Percentiles rank a stretch among this genome's conserved stretches.
Evolutionary conservation across 2,329 filamentous ascomycete species (phyloP).

Genomic region (Coniochaeta sp.): DNA sequence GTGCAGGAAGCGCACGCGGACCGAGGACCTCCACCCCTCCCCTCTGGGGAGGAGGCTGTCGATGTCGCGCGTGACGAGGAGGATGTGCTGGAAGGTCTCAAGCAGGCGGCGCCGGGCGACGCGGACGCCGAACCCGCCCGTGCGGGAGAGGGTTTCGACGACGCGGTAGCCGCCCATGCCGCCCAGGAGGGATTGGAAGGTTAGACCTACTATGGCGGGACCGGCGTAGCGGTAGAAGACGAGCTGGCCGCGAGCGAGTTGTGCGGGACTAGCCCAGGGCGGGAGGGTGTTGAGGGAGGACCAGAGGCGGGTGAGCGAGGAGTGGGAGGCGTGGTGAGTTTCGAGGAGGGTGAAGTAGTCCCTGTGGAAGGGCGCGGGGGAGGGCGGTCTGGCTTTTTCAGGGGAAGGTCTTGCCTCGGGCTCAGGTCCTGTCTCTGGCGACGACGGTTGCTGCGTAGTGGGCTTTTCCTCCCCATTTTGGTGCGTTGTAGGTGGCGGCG

Average conservation of each 20-base stretch:
- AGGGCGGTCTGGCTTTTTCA: too few species aligned
- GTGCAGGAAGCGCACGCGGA: slow-evolving; percentile 64
- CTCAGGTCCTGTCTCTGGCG: neutral
- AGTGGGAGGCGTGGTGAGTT: slow-evolving; percentile 49
- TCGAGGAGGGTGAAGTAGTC: slow-evolving; percentile 42
- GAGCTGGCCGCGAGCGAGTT: slow-evolving; percentile 66
- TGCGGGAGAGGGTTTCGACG: slow-evolving; percentile 66
- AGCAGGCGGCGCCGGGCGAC: slow-evolving; percentile 56
- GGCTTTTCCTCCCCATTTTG: neutral
- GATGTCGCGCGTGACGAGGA: slow-evolving; percentile 61
- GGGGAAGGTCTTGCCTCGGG: neutral
- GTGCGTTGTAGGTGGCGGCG: slow-evolving; percentile 22
- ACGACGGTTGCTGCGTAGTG: too few species aligned
- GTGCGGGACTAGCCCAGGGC: slow-evolving; percentile 71
- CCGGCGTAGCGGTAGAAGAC: slow-evolving; percentile 72
- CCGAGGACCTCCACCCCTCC: slow-evolving; percentile 54
- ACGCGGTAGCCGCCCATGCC: slow-evolving; percentile 66
- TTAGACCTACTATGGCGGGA: slow-evolving; percentile 55
- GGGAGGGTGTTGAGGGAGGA: slow-evolving; percentile 59
- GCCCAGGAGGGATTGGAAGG: slow-evolving; percentile 60
- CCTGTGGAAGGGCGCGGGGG: slow-evolving; percentile 41
- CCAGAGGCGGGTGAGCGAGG: slow-evolving; percentile 54
- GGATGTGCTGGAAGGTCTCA: slow-evolving; percentile 69
- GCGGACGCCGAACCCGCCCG: slow-evolving; percentile 64
- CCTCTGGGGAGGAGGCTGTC: slow-evolving; percentile 62